Evolutionary conservation across 768 basidiomycete genomes (phyloP).

Genomic region (Lactarius quietus): DNA sequence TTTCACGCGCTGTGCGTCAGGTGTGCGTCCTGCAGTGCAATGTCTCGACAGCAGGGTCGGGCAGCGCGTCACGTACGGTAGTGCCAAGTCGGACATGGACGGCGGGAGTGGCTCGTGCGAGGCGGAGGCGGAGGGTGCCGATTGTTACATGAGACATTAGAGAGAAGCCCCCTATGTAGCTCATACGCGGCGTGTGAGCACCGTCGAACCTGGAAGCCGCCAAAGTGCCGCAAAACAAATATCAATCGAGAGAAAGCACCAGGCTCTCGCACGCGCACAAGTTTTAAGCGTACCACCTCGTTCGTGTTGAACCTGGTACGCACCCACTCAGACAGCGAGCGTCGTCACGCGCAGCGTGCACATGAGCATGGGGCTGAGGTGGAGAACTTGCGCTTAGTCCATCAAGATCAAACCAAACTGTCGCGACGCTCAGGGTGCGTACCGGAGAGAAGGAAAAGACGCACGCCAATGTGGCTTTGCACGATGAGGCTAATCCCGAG

Average conservation of each 20-base stretch:
- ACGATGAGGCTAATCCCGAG: constrained; percentile 85
- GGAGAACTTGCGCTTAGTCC: constrained; percentile 98
- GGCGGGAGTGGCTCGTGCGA: constrained; percentile 30
- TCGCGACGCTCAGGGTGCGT: neutral
- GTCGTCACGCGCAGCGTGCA: constrained; percentile 81
- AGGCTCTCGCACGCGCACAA: too few species aligned
- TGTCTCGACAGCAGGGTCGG: constrained; percentile 29
- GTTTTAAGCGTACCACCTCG: constrained; percentile 72
- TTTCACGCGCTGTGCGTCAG: too few species aligned
- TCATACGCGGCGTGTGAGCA: constrained; percentile 82
- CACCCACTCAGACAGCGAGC: constrained; percentile 77
- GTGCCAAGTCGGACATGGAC: constrained; percentile 35
- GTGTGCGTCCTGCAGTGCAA: too few species aligned
- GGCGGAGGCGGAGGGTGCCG: constrained; percentile 33
- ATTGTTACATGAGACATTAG: neutral
- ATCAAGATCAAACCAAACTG: constrained; percentile 75
- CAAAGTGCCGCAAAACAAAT: too few species aligned
- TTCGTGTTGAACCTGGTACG: constrained; percentile 99
- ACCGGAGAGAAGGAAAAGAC: neutral
- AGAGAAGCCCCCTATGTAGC: constrained; percentile 45
- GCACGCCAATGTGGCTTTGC: constrained; percentile 94
- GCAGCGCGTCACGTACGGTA: constrained; percentile 33
- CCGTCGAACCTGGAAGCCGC: constrained; percentile 76
- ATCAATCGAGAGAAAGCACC: too few species aligned
- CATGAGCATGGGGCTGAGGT: constrained; percentile 59